These are phyloP conservation scores for Neurospora sublineolata DNA, from an alignment of 495 filamentous ascomycete genomes.

Conservation along the genomic window DNA sequence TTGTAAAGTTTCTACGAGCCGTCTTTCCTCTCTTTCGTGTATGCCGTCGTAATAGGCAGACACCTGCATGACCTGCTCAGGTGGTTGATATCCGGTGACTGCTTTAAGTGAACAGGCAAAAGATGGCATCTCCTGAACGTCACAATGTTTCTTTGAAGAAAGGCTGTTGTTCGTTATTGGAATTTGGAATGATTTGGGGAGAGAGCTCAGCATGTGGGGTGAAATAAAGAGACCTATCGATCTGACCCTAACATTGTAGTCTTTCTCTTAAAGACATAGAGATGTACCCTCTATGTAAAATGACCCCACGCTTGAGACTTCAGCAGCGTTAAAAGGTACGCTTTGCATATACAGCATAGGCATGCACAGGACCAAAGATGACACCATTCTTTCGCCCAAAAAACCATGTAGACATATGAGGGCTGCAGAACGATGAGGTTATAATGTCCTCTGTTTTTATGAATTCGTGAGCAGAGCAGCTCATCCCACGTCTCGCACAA, in stretches of 20 bases:
- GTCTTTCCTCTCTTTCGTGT: too few species aligned
- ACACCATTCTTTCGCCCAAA: background rate
- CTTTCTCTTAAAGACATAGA: background rate
- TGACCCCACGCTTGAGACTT: background rate
- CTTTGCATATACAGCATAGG: background rate
- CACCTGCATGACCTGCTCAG: background rate
- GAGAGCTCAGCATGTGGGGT: background rate
- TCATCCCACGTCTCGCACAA: background rate
- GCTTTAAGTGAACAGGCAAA: background rate
- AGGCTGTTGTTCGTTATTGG: too few species aligned
- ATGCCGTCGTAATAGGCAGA: background rate
- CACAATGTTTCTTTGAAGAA: background rate
- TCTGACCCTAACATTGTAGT: background rate
- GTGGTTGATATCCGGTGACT: background rate
- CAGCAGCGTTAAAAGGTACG: background rate
- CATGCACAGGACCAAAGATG: background rate
- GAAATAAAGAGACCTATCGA: background rate
- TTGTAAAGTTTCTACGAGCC: too few species aligned
- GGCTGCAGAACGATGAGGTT: background rate
- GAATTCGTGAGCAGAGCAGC: background rate
- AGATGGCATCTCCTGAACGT: background rate
- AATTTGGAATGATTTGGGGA: background rate
- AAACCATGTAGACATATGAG: background rate
- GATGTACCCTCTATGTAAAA: background rate
- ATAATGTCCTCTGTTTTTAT: background rate